Evolutionary conservation across 2,329 filamentous ascomycete species (phyloP), one percentile per base, ranked within the genome.

Genomic region (Fusarium algeriense): DNA sequence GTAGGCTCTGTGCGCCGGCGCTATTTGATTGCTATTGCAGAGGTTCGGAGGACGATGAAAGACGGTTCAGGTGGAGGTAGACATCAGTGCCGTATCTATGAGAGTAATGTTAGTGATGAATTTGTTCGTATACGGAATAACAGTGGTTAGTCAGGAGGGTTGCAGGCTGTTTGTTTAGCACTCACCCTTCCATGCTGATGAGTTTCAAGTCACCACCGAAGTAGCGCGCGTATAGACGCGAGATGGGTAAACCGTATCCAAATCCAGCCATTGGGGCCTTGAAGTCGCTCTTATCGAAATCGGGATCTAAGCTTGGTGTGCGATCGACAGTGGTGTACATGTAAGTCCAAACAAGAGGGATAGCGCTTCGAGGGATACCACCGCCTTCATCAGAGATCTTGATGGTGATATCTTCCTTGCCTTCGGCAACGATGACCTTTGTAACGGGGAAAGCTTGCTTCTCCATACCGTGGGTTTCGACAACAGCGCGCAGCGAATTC

Each of bases 271-370:
- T 98, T 3, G 96, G 96, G 15, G 96, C 96, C 82, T 99, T 98
- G 86, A 99, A 99, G 81, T 99, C 96, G 83, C 92, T 97, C 85
- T 98, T 97, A 83, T 99, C 95, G 81, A 98, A 99, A 80, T 98
- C 95, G 1, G 96, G 96, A 79, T 99, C 96, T 69, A 99, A 85
- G 78, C 91, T 97, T 17, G 96, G 96, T 26, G 96, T 98, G 75
- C 95, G 91, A 81, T 98, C 96, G 71, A 99, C 96, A 4, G 96
- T 99, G 38, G 96, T 99, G 81, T 99, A 99, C 96, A 98, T 99
- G 81, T 99, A 99, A 15, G 96, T 99, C 96, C 96, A 99, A n/a
- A 98, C 96, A 17, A 99, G 87, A 8, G 96, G 96, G 71, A 99
- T 98, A 56, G 94, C 90, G 76, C 93, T 97, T 77, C 96, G 87